phyloP scores from a whole-genome alignment of 192 early-diverging fungal genomes.

The Mortierella hygrophila region DNA sequence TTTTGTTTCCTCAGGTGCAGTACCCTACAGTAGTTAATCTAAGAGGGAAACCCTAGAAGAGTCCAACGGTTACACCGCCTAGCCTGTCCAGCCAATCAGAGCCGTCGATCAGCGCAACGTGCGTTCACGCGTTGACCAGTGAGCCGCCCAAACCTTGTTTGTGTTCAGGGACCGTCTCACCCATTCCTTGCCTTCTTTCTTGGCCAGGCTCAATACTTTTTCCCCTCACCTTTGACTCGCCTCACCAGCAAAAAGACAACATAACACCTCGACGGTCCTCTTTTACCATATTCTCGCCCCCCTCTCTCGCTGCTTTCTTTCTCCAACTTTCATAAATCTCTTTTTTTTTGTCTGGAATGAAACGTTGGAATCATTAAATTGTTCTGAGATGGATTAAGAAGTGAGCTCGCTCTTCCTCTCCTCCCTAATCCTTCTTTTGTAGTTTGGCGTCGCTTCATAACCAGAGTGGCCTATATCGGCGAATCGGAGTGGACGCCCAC shows the following conservation, averaged over 20 bases:
- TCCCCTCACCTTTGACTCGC: not conserved
- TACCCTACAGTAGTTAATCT: not conserved
- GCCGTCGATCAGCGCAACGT: conserved; percentile 8
- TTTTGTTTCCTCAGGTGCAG: not conserved
- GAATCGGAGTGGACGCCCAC: not conserved
- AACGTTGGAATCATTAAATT: not conserved
- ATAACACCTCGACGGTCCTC: not conserved
- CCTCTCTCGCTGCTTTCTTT: not conserved
- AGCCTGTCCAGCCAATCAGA: conserved; percentile 11
- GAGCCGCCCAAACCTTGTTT: not conserved
- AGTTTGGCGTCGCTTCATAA: not conserved
- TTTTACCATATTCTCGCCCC: not conserved
- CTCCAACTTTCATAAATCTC: no score
- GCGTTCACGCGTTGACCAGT: not conserved
- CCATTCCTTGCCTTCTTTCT: not conserved
- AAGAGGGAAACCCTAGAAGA: not conserved
- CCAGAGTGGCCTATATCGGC: not conserved
- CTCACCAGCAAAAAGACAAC: not conserved
- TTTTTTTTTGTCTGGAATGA: not conserved
- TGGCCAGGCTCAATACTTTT: not conserved
- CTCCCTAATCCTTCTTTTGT: no score
- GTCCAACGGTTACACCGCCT: not conserved
- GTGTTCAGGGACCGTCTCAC: not conserved
- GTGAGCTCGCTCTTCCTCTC: not conserved
- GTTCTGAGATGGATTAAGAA: not conserved